Percentiles rank a stretch among this genome's conserved stretches.
phyloP scores from a whole-genome alignment of 306 rosid genomes.

The Pyrus pyrifolia region DNA sequence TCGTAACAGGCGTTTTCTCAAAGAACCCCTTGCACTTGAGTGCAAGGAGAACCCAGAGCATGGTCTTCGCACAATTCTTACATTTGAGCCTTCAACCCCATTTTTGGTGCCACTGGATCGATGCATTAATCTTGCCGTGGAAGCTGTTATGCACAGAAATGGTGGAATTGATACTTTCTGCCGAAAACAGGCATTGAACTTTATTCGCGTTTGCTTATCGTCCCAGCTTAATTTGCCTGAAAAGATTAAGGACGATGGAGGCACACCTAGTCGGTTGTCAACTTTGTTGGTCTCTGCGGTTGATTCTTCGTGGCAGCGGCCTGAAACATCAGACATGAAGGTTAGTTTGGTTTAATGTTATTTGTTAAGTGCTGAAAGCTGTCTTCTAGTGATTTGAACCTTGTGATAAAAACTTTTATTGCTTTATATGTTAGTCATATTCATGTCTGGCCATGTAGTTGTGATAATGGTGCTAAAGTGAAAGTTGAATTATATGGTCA shows the following conservation, averaged over 20 bases:
- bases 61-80: slow-evolving; percentile 86
- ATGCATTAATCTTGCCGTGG: slow-evolving; percentile 97
- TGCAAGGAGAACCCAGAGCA: slow-evolving; percentile 99
- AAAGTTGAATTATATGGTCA: not conserved
- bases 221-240: slow-evolving; percentile 99
- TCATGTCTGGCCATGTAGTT: not conserved
- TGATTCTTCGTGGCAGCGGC: slow-evolving; percentile 64
- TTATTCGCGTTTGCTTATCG: slow-evolving; percentile 82
- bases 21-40: slow-evolving; percentile 90
- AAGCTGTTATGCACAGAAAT: slow-evolving; percentile 68
- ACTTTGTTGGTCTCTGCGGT: slow-evolving; percentile 59
- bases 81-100: slow-evolving; percentile 98
- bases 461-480: not conserved
- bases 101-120: slow-evolving; percentile 97
- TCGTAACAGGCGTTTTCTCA: slow-evolving; percentile 94
- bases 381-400: not conserved
- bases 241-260: slow-evolving; percentile 64
- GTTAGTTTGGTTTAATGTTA: slow-evolving; percentile 33
- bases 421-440: not conserved
- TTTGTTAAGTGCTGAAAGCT: not conserved
- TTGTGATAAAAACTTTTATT: not conserved
- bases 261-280: slow-evolving; percentile 67
- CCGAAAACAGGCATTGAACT: slow-evolving; percentile 79
- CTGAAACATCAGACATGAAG: slow-evolving; percentile 74
- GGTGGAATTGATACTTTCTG: slow-evolving; percentile 73